Percentiles rank a stretch among this genome's conserved stretches.
These are phyloP conservation scores for Schizochytrium sp. DNA, from an alignment of 108 stramenopile species.

Conservation along the genomic window DNA sequence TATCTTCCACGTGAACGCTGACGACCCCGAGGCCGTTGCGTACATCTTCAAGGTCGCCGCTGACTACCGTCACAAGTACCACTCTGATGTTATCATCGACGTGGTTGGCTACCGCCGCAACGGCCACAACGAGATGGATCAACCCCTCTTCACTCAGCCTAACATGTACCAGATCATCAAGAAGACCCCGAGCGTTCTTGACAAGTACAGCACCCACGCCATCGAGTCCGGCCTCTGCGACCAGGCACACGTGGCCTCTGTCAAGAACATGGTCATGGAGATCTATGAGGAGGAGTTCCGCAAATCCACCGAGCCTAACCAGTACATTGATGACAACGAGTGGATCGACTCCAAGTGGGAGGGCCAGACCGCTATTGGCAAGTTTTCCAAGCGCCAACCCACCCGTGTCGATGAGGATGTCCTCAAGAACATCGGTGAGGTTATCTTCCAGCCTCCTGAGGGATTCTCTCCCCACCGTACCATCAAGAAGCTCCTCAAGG, in stretches of 20 bases:
- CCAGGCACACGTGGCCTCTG: slow-evolving; percentile 86
- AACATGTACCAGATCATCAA: slow-evolving; percentile 89
- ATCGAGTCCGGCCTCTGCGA: slow-evolving; percentile 85
- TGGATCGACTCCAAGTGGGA: slow-evolving; percentile 84
- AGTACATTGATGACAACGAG: slow-evolving; percentile 68
- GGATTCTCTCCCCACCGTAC: slow-evolving; percentile 92
- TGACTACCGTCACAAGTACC: slow-evolving; percentile 95
- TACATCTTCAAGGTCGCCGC: slow-evolving; percentile 96
- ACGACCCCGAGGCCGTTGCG: slow-evolving; percentile 95
- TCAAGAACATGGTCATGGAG: slow-evolving; percentile 83
- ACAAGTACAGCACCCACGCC: slow-evolving; percentile 83
- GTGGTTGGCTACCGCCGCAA: slow-evolving; percentile 97
- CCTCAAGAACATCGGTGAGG: slow-evolving; percentile 84
- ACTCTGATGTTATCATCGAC: slow-evolving; percentile 96
- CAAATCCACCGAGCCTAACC: slow-evolving; percentile 75
- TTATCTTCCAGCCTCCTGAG: slow-evolving; percentile 85
- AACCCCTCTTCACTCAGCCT: slow-evolving; percentile 98
- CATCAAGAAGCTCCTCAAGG: slow-evolving; percentile 89
- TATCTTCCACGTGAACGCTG: slow-evolving; percentile 99
- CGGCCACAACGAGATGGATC: slow-evolving; percentile 99
- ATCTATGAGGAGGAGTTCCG: slow-evolving; percentile 90
- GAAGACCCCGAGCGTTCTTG: slow-evolving; percentile 86
- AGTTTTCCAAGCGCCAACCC: slow-evolving; percentile 70
- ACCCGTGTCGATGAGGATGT: slow-evolving; percentile 91
- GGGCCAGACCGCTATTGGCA: not conserved